A percentile compares a stretch with the other conserved stretches of the same genome.
phyloP scores from a whole-genome alignment of 495 filamentous ascomycete species.

The Penicillium pancosmium region DNA sequence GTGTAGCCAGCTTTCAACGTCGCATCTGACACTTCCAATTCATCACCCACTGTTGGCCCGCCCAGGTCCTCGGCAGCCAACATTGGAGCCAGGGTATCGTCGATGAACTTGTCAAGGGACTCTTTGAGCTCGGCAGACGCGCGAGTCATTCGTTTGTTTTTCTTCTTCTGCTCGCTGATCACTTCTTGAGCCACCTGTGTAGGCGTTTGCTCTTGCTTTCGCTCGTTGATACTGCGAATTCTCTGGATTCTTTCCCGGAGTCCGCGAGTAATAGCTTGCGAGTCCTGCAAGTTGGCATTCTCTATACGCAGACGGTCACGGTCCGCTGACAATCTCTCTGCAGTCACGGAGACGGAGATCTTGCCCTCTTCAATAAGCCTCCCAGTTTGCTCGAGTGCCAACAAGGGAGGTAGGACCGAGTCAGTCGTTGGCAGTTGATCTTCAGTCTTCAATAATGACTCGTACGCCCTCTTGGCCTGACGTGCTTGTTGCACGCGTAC shows the following conservation, averaged over 20 bases:
- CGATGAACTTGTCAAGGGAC: constrained; percentile 71
- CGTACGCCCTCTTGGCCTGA: constrained; percentile 65
- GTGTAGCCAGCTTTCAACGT: constrained; percentile 71
- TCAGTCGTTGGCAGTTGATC: constrained; percentile 65
- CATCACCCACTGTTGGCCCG: constrained; percentile 80
- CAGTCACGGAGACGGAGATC: constrained; percentile 56
- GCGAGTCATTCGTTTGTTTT: constrained; percentile 55
- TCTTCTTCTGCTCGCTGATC: constrained; percentile 58
- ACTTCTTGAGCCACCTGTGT: constrained; percentile 63
- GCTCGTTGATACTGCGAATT: constrained; percentile 53
- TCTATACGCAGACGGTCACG: constrained; percentile 60
- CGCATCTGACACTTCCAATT: constrained; percentile 62
- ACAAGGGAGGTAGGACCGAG: constrained; percentile 69
- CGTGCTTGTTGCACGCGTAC: constrained; percentile 55
- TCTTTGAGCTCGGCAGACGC: constrained; percentile 60
- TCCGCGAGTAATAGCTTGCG: constrained; percentile 49
- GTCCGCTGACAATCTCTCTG: constrained; percentile 53
- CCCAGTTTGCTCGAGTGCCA: constrained; percentile 68
- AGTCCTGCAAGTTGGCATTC: constrained; percentile 62
- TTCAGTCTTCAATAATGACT: constrained; percentile 58
- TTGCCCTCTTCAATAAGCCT: constrained; percentile 65
- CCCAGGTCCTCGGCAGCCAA: constrained; percentile 85
- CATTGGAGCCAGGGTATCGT: constrained; percentile 73
- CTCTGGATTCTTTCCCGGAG: constrained; percentile 62
- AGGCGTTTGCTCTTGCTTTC: constrained; percentile 58